A percentile compares a stretch with the other conserved stretches of the same genome.
Evolutionary conservation across 257 asterid genomes (phyloP).

Genomic region (Salvia rosmarinus): DNA sequence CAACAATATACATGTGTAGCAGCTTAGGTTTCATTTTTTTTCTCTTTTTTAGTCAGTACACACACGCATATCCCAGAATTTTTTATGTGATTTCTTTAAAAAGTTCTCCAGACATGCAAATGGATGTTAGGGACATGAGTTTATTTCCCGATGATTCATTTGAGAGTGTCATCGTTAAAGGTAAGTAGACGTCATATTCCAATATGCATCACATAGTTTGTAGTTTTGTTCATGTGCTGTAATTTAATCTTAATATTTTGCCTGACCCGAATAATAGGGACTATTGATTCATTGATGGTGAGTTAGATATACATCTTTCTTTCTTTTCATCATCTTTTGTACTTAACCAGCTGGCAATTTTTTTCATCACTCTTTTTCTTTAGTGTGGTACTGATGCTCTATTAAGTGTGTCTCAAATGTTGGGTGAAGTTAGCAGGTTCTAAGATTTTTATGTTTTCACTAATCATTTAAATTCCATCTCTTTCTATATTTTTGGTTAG

Average conservation of each 20-base stretch:
- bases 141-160: conserved; percentile 81
- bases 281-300: conserved; percentile 96
- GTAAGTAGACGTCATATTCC: conserved; percentile 40
- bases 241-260: conserved; percentile 36
- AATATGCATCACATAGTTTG: conserved; percentile 20
- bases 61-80: neutral
- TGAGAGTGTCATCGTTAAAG: conserved; percentile 88
- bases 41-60: neutral
- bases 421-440: conserved; percentile 99
- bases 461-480: neutral
- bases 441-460: conserved; percentile 20
- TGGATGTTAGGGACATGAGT: conserved; percentile 98
- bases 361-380: neutral
- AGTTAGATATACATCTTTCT: conserved; percentile 42
- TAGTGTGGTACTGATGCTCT: conserved; percentile 94
- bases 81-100: conserved; percentile 47
- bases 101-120: conserved; percentile 69
- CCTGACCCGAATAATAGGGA: conserved; percentile 59
- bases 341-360: conserved; percentile 29
- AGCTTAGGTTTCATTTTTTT: neutral
- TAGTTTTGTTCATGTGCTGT: conserved; percentile 24
- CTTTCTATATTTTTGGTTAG: neutral
- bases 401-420: conserved; percentile 82
- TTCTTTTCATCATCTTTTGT: conserved; percentile 18
- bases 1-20: neutral